Base-by-base conservation (phyloP, 805 yeast species). In the Barnettozyma pratensis region DNA sequence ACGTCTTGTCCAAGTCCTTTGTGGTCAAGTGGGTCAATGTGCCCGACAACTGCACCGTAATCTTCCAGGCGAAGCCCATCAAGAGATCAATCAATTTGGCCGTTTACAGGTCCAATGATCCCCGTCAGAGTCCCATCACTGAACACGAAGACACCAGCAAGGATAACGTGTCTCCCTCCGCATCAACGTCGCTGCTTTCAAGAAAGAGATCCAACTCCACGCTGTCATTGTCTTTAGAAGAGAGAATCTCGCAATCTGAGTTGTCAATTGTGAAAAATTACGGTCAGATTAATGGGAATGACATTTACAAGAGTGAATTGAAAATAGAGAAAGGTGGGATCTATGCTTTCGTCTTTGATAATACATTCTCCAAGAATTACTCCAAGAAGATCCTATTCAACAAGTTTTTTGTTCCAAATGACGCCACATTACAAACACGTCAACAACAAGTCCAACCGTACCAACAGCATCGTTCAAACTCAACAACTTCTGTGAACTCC, bases 11-110 rank as follows among this genome's bases (percentile, higher is more conserved):
- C 44, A 86, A 88, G 65, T 85, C 94, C 49, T 92, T 87, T 60
- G 80, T 90, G 53, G 87, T 91, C 60, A 88, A 92, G 58, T 94
- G 98, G 98, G 81, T 91, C 47, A 78, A 81, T 53, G 86, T 87
- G 6, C 85, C 87, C 0, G 85, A 80, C 37, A 77, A 81, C 50
- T 76, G 83, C 31, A 64, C 73, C 19, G 77, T 92, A 40, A 78
- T 78, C 52, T 92, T 94, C 86, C 91, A 85, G 61, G 75, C 90
- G 45, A 84, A 83, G 58, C 97, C 98, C 2, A 64, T 84, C 53
- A 83, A 82, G 61, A 76, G 79, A 55, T 78, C 87, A 12, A 76
- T 85, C 46, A 67, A 61, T 31, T 59, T 72, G 30, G 67, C 70
- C 27, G 61, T 71, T 5, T 70, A 71, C 51, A 63, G 66, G 42